These are phyloP conservation scores for Antarctomyces pellizariae DNA, from an alignment of 495 filamentous ascomycete genomes.

Conservation along the genomic window DNA sequence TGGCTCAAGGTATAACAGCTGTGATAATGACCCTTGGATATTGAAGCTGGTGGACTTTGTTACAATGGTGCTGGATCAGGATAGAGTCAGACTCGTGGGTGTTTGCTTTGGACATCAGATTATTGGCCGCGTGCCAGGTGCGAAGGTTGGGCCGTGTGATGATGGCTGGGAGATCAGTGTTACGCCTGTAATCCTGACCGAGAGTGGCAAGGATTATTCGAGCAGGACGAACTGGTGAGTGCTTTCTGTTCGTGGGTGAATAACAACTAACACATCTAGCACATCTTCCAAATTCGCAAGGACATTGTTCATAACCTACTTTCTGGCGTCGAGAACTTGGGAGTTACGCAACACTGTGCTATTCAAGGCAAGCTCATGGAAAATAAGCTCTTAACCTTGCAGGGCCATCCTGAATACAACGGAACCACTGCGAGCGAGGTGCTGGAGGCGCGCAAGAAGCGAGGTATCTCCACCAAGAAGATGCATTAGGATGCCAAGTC, in stretches of 20 bases:
- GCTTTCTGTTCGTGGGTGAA: too few species aligned
- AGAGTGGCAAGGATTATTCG: conserved; percentile 51
- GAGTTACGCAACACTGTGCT: conserved; percentile 36
- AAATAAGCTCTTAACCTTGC: conserved; percentile 42
- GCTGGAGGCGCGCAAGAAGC: conserved; percentile 31
- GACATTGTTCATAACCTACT: too few species aligned
- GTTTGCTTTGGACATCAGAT: conserved; percentile 85
- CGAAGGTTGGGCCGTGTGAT: conserved; percentile 33
- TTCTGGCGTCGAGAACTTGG: conserved; percentile 39
- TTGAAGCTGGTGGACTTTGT: conserved; percentile 46
- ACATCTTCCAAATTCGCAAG: too few species aligned
- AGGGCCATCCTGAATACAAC: conserved; percentile 77
- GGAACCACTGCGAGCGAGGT: conserved; percentile 45
- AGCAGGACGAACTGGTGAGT: conserved; percentile 38
- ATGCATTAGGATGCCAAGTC: too few species aligned
- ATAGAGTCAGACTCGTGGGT: conserved; percentile 40
- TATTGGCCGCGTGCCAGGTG: conserved; percentile 46
- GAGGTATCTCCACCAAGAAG: too few species aligned
- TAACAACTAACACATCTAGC: too few species aligned
- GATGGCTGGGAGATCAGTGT: conserved; percentile 63
- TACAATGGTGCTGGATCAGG: conserved; percentile 23
- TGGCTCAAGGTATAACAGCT: conserved; percentile 38
- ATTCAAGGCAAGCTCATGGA: conserved; percentile 66
- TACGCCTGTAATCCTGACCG: conserved; percentile 38
- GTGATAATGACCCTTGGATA: conserved; percentile 54